Conservation (phyloP, 139 green algal species). For the Astrephomene gubernaculifera region DNA sequence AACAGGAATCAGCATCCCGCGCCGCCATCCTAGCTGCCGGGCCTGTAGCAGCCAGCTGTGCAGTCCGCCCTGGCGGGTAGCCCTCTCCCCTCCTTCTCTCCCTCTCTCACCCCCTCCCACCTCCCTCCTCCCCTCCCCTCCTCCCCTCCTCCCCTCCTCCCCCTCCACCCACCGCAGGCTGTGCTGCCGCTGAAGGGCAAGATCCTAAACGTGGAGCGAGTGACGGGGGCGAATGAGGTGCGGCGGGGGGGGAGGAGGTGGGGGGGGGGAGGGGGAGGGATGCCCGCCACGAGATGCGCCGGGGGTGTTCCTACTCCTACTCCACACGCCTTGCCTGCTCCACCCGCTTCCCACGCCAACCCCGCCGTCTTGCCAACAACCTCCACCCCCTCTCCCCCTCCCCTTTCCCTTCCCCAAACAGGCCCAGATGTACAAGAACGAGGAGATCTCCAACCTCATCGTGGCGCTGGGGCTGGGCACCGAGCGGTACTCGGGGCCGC, state of each 20-base stretch:
- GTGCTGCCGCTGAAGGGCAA: slow-evolving; percentile 97
- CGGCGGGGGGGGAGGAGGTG: not conserved
- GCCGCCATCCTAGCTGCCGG: too few species aligned
- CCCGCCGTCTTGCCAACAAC: not conserved
- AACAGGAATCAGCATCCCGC: too few species aligned
- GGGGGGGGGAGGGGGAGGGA: not conserved
- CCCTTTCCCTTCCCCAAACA: not conserved
- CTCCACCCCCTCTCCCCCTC: not conserved
- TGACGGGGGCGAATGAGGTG: slow-evolving; percentile 39
- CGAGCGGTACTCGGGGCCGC: slow-evolving; percentile 47
- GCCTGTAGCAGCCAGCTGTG: too few species aligned
- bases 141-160: not conserved
- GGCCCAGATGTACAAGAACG: slow-evolving; percentile 93
- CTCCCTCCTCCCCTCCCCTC: not conserved
- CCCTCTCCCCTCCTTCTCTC: too few species aligned
- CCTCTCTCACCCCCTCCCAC: not conserved
- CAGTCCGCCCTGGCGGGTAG: too few species aligned
- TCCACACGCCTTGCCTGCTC: too few species aligned
- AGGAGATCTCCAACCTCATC: slow-evolving; percentile 94
- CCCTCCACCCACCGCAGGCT: slow-evolving; percentile 73
- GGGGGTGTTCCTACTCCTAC: too few species aligned
- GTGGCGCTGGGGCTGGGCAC: slow-evolving; percentile 89
- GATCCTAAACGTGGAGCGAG: slow-evolving; percentile 97
- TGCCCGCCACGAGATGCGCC: too few species aligned
- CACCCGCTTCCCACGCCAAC: not conserved